A percentile compares a stretch with the other conserved stretches of the same genome.
Conservation (phyloP, 2,329 filamentous ascomycete genomes). For the Alternaria viburni region DNA sequence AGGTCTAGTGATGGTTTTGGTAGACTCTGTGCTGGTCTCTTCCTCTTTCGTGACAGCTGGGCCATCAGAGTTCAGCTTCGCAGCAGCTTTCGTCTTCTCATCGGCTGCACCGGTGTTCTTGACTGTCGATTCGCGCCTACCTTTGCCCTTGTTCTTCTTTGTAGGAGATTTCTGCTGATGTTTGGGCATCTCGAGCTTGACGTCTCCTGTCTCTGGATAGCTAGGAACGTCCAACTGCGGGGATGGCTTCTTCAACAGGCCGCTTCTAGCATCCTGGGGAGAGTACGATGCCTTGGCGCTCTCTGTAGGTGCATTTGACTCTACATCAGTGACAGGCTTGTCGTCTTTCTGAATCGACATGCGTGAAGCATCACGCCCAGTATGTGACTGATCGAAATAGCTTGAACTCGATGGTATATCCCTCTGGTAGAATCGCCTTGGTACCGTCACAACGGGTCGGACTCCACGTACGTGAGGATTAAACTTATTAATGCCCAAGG, state of each 20-base stretch:
- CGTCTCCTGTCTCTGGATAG: conserved; percentile 12
- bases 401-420: background rate
- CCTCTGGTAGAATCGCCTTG: conserved; percentile 28
- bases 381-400: background rate
- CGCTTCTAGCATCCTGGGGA: conserved; percentile 47
- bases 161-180: conserved; percentile 14
- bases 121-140: background rate
- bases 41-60: background rate
- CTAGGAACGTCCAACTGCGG: background rate
- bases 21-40: background rate
- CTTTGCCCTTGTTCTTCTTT: conserved; percentile 9
- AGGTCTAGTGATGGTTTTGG: background rate
- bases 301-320: background rate
- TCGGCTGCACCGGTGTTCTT: background rate
- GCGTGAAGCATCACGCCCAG: background rate
- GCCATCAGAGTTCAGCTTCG: background rate
- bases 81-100: background rate
- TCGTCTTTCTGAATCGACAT: conserved; percentile 1
- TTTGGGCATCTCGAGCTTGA: conserved; percentile 25
- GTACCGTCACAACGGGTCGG: conserved; percentile 24
- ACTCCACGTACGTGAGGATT: conserved; percentile 16
- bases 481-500: conserved; percentile 12
- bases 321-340: background rate
- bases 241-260: conserved; percentile 24
- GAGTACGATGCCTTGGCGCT: conserved; percentile 30